Conservation (phyloP, 2,329 filamentous ascomycete genomes). For the Penicillium sp. region DNA sequence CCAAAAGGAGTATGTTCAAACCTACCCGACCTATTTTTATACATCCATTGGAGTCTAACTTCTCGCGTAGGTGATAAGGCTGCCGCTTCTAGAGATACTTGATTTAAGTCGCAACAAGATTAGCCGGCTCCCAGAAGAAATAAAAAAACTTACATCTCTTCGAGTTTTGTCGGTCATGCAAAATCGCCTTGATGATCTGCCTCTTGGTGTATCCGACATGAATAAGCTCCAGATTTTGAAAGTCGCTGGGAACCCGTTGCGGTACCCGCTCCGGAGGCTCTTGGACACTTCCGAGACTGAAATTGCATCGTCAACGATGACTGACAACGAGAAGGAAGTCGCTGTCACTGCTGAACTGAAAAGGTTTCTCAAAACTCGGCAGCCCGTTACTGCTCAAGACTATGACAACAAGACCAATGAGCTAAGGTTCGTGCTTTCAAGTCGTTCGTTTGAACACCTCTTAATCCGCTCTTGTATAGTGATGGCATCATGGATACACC, state of each 20-base stretch:
- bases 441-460: neutral
- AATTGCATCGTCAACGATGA: constrained; percentile 58
- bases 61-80: constrained; percentile 73
- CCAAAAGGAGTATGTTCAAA: constrained; percentile 62
- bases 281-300: constrained; percentile 70
- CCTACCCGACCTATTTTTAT: neutral
- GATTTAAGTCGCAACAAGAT: constrained; percentile 91
- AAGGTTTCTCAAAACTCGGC: constrained; percentile 58
- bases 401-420: constrained; percentile 56
- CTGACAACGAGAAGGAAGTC: constrained; percentile 65
- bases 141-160: constrained; percentile 79
- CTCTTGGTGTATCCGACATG: constrained; percentile 86
- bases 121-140: constrained; percentile 74
- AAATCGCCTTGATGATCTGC: constrained; percentile 84
- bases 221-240: constrained; percentile 86
- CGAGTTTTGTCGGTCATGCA: constrained; percentile 88
- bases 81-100: constrained; percentile 87
- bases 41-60: constrained; percentile 18
- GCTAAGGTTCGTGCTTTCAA: constrained; percentile 38
- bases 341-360: constrained; percentile 66
- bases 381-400: constrained; percentile 43
- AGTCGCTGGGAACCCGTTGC: constrained; percentile 84
- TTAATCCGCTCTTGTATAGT: constrained; percentile 50
- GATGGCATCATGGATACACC: constrained; percentile 80
- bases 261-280: constrained; percentile 75